These are phyloP conservation scores for Coprinellus micaceus DNA, from an alignment of 768 basidiomycete genomes.

Conservation along the genomic window DNA sequence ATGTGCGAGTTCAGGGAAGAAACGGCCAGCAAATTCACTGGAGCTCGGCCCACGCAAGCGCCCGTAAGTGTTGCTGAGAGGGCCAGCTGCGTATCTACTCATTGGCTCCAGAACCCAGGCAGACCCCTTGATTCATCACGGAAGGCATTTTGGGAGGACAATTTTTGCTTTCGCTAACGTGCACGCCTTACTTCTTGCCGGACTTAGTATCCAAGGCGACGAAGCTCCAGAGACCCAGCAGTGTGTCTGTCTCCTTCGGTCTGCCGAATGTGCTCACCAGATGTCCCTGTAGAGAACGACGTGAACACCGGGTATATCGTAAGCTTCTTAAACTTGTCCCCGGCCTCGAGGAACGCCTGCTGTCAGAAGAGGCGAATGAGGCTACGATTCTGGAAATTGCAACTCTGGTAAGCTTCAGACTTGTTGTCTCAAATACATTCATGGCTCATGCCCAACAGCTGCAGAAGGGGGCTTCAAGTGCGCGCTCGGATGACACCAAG, in stretches of 20 bases:
- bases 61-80: too few relatives aligned
- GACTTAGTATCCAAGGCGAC: background rate
- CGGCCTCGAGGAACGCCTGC: background rate
- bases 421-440: too few relatives aligned
- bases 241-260: too few relatives aligned
- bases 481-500: conserved; percentile 22
- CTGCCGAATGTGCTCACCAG: too few relatives aligned
- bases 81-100: too few relatives aligned
- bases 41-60: too few relatives aligned
- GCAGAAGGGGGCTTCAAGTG: conserved; percentile 19
- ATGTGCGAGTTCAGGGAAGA: too few relatives aligned
- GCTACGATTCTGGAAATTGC: background rate
- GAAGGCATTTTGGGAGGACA: background rate
- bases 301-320: background rate
- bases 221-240: background rate
- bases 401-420: background rate
- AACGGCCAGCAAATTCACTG: too few relatives aligned
- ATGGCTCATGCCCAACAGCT: too few relatives aligned
- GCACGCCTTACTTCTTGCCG: background rate
- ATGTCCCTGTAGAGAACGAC: background rate
- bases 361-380: background rate
- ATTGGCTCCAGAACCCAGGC: background rate
- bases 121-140: background rate
- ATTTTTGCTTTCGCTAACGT: background rate
- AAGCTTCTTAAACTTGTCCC: background rate